These are phyloP conservation scores for Medicago lupulina DNA, from an alignment of 306 rosid genomes.

Conservation along the genomic window DNA sequence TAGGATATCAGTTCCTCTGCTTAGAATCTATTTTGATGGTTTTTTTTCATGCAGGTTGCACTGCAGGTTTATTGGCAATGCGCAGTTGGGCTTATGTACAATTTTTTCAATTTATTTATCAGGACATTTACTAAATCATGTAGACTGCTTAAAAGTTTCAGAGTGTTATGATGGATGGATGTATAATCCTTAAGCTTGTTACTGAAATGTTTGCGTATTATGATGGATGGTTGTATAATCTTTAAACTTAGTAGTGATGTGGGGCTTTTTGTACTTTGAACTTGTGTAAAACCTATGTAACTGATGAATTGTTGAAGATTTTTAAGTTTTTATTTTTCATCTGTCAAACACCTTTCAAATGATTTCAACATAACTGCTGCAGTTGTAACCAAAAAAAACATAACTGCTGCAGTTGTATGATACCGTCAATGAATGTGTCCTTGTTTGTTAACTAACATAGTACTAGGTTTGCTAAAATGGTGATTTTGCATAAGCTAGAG, in stretches of 20 bases:
- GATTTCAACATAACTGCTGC: not conserved
- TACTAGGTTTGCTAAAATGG: too few relatives aligned
- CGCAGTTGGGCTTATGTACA: constrained; percentile 43
- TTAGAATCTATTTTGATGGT: constrained; percentile 32
- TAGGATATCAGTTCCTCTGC: not conserved
- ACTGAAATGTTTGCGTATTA: not conserved
- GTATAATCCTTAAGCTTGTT: constrained; percentile 6
- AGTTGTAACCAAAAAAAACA: too few relatives aligned
- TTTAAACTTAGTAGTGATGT: constrained; percentile 15
- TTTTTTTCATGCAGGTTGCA: constrained; percentile 42
- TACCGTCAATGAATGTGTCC: not conserved
- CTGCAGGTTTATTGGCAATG: constrained; percentile 31
- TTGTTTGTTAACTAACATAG: too few relatives aligned
- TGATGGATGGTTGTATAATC: constrained; percentile 27
- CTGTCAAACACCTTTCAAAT: not conserved
- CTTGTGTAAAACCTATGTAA: not conserved
- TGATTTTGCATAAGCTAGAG: not conserved
- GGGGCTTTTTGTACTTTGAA: constrained; percentile 22
- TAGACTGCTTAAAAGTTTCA: constrained; percentile 32
- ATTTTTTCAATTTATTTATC: constrained; percentile 27
- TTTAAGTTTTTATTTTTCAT: constrained; percentile 14
- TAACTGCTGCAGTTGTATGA: not conserved
- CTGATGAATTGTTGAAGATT: constrained; percentile 2
- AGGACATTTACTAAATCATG: constrained; percentile 25
- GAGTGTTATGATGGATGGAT: constrained; percentile 7